Evolutionary conservation across 1,139 yeast species (phyloP), one percentile per base, ranked within the genome.

Genomic region (Taphrina sp.): DNA sequence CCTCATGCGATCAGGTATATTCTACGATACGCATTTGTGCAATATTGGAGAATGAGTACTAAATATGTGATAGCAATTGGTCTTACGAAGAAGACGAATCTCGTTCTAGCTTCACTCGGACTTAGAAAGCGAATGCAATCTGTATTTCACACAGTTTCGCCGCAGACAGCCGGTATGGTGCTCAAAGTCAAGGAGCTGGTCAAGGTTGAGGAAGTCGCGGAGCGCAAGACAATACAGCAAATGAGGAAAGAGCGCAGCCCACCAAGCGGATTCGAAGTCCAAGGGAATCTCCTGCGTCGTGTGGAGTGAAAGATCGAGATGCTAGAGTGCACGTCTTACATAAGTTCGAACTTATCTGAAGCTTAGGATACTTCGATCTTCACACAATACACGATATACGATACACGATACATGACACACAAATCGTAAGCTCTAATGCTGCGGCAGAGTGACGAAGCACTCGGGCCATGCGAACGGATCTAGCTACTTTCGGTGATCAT

Each of bases 171-270:
- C 4, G 95, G 95, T 67, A 83, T 84, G 73, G 77, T 92, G 59
- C 80, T 88, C 49, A 76, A 79, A 59, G 87, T 92, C 56, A 92
- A 92, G 70, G 97, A 92, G 69, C 74, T 92, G 58, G 92, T 92
- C n/a, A 79, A 79, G 58, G 94, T 92, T 28, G 94, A 89, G 64
- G 74, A 89, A 41, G 83, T 85, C 5, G 82, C 82, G 44, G 71
- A 75, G 35, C 70, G 69, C 23, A 70, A 79, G 64, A 69, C 80
- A 1, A 76, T 73, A 49, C 68, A 70, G n/a, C 74, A 83, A 64
- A 74, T 82, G 66, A 74, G 82, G 57, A 66, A 65, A n/a, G 74
- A 74, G 42, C 78, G 90, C 70, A 83, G 79, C 67, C 75, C 76
- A 56, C 76, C 77, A 49, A 81, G 87, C 10, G 95, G 95, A 0